Base-by-base conservation (phyloP, 2,329 filamentous ascomycete genomes). In the Colletotrichum lupini region DNA sequence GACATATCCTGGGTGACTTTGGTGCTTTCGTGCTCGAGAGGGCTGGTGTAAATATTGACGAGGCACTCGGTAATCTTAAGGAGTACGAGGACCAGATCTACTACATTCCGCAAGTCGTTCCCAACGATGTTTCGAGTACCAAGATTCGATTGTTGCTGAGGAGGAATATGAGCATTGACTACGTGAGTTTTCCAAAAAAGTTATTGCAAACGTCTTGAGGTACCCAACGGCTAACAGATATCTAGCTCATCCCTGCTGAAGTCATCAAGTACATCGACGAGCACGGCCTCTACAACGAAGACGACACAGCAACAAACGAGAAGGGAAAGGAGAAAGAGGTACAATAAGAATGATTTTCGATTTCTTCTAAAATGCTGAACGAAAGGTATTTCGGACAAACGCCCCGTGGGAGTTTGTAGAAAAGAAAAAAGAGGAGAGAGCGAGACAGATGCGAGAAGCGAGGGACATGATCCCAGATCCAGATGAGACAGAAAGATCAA, bases 1-100 rank as follows among this genome's bases (percentile, higher is more conserved):
- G 97, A 77, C 94, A 97, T 77, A 98, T 98, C 73, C 86, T 98
- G 24, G 92, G 94, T 60, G 90, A 92, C 80, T 98, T 93, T 79
- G 94, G 94, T 56, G 92, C 93, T 35, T 95, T 97, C 81, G 93
- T 96, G 73, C 89, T 97, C n/a, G 94, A 98, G 86, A 91, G 96
- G 73, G 92, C 92, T 53, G 95, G 95, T 56, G 97, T 95, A 26
- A 94, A 97, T 79, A 93, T 97, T 62, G 94, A 97, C 75, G 94
- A 97, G 79, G 95, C 95, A 2, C 87, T 98, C 58, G 92, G 93
- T n/a, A 92, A 91, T 57, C 86, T 98, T 59, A 92, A 95, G 80
- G 90, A 91, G 73, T 98, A 93, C 90, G 92, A 94, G 78, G 91
- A 95, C 77, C 97, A 97, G 77, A 92, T 98, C 74, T 92, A 94